Evolutionary conservation across 1,284 basidiomycete genomes (phyloP).

Genomic region (Ceratobasidium sp.): DNA sequence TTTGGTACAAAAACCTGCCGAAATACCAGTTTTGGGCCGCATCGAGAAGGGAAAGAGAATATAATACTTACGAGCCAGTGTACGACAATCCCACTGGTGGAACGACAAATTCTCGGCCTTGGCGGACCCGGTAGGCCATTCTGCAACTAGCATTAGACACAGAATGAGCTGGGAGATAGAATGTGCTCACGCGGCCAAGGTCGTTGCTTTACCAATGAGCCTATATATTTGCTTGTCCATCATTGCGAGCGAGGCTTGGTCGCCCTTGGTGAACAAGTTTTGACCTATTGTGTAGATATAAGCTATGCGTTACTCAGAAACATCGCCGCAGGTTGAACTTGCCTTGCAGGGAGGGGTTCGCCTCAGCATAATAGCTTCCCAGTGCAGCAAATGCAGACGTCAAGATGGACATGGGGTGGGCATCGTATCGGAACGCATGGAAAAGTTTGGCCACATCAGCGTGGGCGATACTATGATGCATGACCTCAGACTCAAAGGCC

Average conservation of each 20-base stretch:
- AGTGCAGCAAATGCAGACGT: conserved; percentile 84
- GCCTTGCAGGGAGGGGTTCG: conserved; percentile 80
- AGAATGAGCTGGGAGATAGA: neutral
- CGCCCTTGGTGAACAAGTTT: conserved; percentile 71
- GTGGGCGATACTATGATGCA: conserved; percentile 79
- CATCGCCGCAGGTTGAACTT: conserved; percentile 25
- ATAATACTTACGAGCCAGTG: conserved; percentile 71
- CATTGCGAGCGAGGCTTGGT: conserved; percentile 64
- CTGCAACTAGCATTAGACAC: conserved; percentile 51
- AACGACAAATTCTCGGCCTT: conserved; percentile 85
- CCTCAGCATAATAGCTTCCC: conserved; percentile 76
- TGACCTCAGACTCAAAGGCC: conserved; percentile 72
- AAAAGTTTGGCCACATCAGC: conserved; percentile 81
- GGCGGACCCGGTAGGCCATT: conserved; percentile 87
- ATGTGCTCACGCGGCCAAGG: conserved; percentile 73
- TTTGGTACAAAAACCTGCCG: conserved; percentile 75
- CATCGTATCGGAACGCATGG: conserved; percentile 82
- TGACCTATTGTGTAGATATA: conserved; percentile 64
- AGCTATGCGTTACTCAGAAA: neutral
- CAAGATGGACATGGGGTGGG: conserved; percentile 87
- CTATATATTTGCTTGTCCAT: conserved; percentile 93
- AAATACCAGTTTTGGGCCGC: conserved; percentile 1
- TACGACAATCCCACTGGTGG: conserved; percentile 83
- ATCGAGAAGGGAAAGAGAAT: conserved; percentile 6
- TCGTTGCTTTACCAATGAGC: conserved; percentile 85